phyloP scores from a whole-genome alignment of 169 alveolate genomes.

The Plasmodium vivax region DNA sequence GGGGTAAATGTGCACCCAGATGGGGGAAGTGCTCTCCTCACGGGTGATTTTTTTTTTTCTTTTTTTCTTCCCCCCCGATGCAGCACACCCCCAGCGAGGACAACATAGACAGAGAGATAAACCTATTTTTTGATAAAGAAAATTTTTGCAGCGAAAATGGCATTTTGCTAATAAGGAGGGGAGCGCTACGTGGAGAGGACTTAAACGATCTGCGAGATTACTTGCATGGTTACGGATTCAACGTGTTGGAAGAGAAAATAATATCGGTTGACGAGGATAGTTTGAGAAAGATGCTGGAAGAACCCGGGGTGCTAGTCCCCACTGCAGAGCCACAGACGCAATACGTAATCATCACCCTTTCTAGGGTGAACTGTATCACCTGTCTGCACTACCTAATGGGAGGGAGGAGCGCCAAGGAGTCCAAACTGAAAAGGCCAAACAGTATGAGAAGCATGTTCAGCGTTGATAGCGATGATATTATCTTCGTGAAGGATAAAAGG shows the following conservation, averaged over 20 bases:
- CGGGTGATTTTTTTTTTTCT: not conserved
- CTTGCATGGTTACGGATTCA: conserved; percentile 43
- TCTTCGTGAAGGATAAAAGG: conserved; percentile 30
- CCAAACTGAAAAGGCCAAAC: conserved; percentile 10
- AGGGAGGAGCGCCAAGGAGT: conserved; percentile 14
- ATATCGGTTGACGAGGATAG: not conserved
- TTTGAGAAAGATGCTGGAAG: not conserved
- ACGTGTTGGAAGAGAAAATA: conserved; percentile 52
- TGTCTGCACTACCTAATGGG: conserved; percentile 48
- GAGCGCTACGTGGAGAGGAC: not conserved
- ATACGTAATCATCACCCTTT: conserved; percentile 19
- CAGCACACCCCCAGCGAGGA: conserved; percentile 53
- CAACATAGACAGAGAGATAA: conserved; percentile 64
- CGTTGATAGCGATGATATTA: conserved; percentile 5
- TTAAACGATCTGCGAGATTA: conserved; percentile 24
- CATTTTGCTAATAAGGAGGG: conserved; percentile 14
- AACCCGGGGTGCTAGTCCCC: not conserved
- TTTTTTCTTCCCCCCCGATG: not conserved
- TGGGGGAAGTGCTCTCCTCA: not conserved
- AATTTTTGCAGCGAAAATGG: conserved; percentile 36
- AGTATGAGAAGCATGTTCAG: conserved; percentile 40
- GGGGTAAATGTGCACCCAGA: not conserved
- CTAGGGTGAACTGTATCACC: conserved; percentile 54
- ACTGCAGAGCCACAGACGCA: not conserved
- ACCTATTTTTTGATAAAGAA: conserved; percentile 42